Conservation (phyloP, 1,284 basidiomycete genomes). For the Cutaneotrichosporon cutaneum region DNA sequence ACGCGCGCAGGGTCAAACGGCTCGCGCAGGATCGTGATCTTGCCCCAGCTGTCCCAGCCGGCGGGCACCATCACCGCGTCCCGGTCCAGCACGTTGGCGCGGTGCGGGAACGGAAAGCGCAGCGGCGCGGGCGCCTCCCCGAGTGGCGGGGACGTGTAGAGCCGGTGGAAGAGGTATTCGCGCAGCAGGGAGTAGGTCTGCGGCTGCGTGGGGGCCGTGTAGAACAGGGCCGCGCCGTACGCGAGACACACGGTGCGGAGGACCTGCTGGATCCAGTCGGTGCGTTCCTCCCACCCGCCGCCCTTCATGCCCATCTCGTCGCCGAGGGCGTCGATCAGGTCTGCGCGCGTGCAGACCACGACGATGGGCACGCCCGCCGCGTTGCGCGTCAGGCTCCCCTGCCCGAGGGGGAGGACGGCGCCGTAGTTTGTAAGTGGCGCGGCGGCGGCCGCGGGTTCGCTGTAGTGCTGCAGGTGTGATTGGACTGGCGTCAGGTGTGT, state of each 20-base stretch:
- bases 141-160: constrained; percentile 62
- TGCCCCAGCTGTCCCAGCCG: constrained; percentile 98
- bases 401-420: constrained; percentile 68
- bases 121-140: constrained; percentile 54
- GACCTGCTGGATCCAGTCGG: constrained; percentile 92
- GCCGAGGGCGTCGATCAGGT: constrained; percentile 74
- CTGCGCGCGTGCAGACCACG: constrained; percentile 87
- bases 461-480: constrained; percentile 80
- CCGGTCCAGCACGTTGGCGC: constrained; percentile 87
- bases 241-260: constrained; percentile 86
- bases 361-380: constrained; percentile 79
- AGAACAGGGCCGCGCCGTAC: constrained; percentile 90
- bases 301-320: constrained; percentile 62
- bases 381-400: constrained; percentile 77
- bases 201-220: constrained; percentile 75
- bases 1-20: constrained; percentile 82
- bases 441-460: constrained; percentile 62
- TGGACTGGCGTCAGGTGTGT: constrained; percentile 62
- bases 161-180: constrained; percentile 80
- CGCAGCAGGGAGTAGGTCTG: constrained; percentile 74
- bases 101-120: constrained; percentile 78
- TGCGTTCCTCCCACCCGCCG: constrained; percentile 89
- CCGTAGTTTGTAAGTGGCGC: constrained; percentile 24
- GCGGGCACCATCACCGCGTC: constrained; percentile 88
- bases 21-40: constrained; percentile 85